Conservation (phyloP, 768 basidiomycete genomes). For the Lentinula aciculospora region DNA sequence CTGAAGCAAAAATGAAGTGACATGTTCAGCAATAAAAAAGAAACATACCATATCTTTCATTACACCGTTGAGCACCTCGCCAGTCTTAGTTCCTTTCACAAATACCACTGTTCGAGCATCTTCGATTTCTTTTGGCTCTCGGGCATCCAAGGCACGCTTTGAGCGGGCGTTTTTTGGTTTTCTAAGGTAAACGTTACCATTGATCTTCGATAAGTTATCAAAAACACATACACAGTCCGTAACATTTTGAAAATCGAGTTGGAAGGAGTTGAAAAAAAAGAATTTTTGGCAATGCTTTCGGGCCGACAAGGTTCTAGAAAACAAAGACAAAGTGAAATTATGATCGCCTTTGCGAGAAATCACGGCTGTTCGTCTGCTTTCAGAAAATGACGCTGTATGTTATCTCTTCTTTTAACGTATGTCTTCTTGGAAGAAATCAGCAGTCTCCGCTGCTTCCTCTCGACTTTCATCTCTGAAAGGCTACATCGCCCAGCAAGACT, state of each 20-base stretch:
- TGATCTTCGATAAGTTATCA: neutral
- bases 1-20: slow-evolving; percentile 32
- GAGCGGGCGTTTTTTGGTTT: slow-evolving; percentile 96
- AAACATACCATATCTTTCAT: slow-evolving; percentile 84
- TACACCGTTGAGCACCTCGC: slow-evolving; percentile 69
- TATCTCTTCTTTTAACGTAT: neutral
- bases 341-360: neutral
- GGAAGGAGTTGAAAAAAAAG: neutral
- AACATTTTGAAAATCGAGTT: slow-evolving; percentile 7
- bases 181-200: neutral
- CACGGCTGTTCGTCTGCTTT: neutral
- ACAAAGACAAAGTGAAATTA: neutral
- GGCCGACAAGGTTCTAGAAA: neutral
- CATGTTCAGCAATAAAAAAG: neutral
- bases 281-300: neutral
- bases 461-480: slow-evolving; percentile 37
- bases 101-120: slow-evolving; percentile 86
- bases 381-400: neutral
- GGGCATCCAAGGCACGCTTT: slow-evolving; percentile 82
- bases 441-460: slow-evolving; percentile 25
- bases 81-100: slow-evolving; percentile 82
- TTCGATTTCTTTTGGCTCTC: slow-evolving; percentile 87
- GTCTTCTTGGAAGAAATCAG: slow-evolving; percentile 22
- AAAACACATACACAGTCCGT: slow-evolving; percentile 8
- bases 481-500: slow-evolving; percentile 36